These are phyloP conservation scores for Erigeron philadelphicus DNA, from an alignment of 140 eudicot genomes.

Conservation along the genomic window DNA sequence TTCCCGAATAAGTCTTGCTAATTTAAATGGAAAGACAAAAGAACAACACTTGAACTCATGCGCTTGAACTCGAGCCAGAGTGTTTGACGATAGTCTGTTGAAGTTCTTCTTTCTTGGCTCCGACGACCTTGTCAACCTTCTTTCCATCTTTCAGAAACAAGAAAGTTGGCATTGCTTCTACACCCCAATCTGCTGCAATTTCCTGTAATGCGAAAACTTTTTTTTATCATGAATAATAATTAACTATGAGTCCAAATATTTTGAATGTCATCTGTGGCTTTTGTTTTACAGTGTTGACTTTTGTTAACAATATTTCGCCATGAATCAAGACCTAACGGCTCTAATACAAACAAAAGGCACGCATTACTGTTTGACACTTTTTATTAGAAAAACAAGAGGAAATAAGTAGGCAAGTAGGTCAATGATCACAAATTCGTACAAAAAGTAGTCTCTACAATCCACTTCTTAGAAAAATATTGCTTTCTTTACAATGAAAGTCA, in stretches of 20 bases:
- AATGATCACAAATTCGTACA: not conserved
- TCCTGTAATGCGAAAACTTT: slow-evolving; percentile 31
- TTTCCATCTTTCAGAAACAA: slow-evolving; percentile 58
- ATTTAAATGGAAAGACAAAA: not conserved
- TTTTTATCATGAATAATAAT: not conserved
- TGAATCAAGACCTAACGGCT: not conserved
- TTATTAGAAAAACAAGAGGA: not conserved
- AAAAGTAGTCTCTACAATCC: no score
- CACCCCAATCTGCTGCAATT: slow-evolving; percentile 64
- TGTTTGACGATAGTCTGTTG: slow-evolving; percentile 71
- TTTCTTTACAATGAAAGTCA: not conserved
- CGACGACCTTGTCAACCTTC: slow-evolving; percentile 52
- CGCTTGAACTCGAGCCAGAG: slow-evolving; percentile 24
- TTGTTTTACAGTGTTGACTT: not conserved
- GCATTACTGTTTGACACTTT: not conserved
- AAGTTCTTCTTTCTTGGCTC: slow-evolving; percentile 75
- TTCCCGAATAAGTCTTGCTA: not conserved
- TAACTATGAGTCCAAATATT: not conserved
- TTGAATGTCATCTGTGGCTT: not conserved
- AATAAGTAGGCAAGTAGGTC: not conserved
- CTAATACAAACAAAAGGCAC: not conserved
- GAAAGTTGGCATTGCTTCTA: slow-evolving; percentile 92
- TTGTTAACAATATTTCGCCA: not conserved
- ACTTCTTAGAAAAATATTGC: no score
- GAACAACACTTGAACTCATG: not conserved